Conservation (phyloP, 768 basidiomycete genomes). For the Auricularia sp. region DNA sequence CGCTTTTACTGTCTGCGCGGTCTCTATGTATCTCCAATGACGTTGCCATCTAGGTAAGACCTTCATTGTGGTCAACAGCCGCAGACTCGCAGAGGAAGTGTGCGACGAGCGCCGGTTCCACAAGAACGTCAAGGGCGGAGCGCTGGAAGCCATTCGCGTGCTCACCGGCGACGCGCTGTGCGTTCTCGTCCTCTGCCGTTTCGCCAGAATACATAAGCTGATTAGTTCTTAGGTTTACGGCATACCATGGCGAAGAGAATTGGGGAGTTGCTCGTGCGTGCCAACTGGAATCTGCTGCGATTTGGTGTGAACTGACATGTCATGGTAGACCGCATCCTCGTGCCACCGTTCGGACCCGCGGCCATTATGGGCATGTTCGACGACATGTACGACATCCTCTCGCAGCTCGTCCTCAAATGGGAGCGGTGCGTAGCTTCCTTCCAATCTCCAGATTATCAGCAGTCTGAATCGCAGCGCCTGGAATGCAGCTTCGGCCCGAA, state of each 20-base stretch:
- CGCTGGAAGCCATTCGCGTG: not conserved
- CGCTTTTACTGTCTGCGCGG: no score
- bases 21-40: no score
- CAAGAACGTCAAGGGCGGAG: not conserved
- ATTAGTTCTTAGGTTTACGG: conserved; percentile 11
- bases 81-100: not conserved
- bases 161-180: not conserved
- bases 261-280: conserved; percentile 37
- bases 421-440: conserved; percentile 21
- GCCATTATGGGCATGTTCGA: conserved; percentile 37
- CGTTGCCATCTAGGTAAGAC: no score
- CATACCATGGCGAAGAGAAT: conserved; percentile 33
- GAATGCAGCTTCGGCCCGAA: conserved; percentile 32
- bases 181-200: not conserved
- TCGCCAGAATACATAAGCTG: not conserved
- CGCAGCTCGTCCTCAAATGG: conserved; percentile 37
- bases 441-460: not conserved
- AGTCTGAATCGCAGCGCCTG: not conserved
- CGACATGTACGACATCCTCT: conserved; percentile 37
- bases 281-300: not conserved
- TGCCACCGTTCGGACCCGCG: conserved; percentile 34
- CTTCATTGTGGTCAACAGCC: no score
- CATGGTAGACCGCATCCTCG: conserved; percentile 24
- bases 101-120: not conserved
- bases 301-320: not conserved